A percentile compares a stretch with the other conserved stretches of the same genome.
These are phyloP conservation scores for Erodium moschatum DNA, from an alignment of 441 rosid genomes.

Conservation along the genomic window DNA sequence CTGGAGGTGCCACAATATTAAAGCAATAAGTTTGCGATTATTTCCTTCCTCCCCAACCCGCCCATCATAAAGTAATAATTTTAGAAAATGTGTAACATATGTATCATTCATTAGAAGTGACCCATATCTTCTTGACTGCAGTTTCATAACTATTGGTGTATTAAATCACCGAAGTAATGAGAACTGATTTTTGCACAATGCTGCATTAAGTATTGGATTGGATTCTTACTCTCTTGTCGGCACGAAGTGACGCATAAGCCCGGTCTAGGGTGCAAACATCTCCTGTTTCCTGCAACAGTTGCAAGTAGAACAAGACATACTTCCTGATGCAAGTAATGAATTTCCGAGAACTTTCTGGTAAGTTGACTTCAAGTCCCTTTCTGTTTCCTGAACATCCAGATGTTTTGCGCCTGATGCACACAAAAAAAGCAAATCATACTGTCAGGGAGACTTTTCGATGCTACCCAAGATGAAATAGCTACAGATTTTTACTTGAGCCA, in stretches of 20 bases:
- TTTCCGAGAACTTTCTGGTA: constrained; percentile 94
- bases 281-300: constrained; percentile 80
- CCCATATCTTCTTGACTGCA: neutral
- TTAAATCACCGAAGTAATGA: constrained; percentile 8
- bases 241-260: constrained; percentile 69
- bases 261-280: constrained; percentile 81
- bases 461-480: constrained; percentile 6
- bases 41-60: constrained; percentile 2
- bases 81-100: neutral
- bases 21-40: neutral
- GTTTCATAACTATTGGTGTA: constrained; percentile 7
- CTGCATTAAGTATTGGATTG: constrained; percentile 13
- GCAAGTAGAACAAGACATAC: constrained; percentile 79
- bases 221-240: constrained; percentile 80
- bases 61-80: neutral
- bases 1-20: neutral
- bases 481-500: neutral
- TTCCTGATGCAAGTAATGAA: constrained; percentile 93
- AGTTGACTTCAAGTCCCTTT: constrained; percentile 81
- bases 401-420: constrained; percentile 64
- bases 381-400: constrained; percentile 74
- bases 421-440: constrained; percentile 6
- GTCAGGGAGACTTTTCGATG: constrained; percentile 9
- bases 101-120: neutral
- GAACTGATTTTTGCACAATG: constrained; percentile 13